Base-by-base conservation (phyloP, 352 stramenopile genomes). In the Phytopythium montanum region DNA sequence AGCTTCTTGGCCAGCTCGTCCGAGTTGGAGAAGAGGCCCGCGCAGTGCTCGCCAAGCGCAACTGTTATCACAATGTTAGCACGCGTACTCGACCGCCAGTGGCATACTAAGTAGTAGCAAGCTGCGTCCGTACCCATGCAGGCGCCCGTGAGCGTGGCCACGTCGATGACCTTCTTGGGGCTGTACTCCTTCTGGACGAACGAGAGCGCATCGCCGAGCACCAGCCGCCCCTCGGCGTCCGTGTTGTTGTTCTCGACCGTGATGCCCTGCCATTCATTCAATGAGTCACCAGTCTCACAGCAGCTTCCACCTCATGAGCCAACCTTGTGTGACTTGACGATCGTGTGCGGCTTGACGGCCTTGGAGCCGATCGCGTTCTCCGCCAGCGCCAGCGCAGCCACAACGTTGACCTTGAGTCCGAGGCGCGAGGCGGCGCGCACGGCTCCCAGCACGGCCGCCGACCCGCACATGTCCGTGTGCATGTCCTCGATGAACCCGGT, bases 161-260 rank as follows among this genome's bases (percentile, higher is more conserved):
- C 87, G 61, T 98, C 93, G 56, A 98, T 91, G 54, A 98, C 69
- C n/a, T 87, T 92, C 66, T 97, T 86, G 9, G 91, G 86, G 45
- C 87, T 88, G 77, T 93, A 92, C 60, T 90, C 65, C 66, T 94
- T 79, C 72, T 96, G 79, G 58, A 96, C 73, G 64, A 93, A 96
- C 55, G 90, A 92, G 56, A 97, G 78, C 48, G 90, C 75, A 55
- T 98, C 93, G 26, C 76, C 92, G 31, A 98, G 77, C 55, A 97
- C 90, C 29, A 98, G 74, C 7, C 92, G 87, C 0, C 93, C 93
- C 64, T 98, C 93, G 28, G 93, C 93, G 56, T 98, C 93, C 51
- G 90, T 97, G 61, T 97, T 97, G 75, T 88, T 95, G 66, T 96
- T 92, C 58, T 97, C 88, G 36, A 97, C 90, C n/a, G 84, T 96